Percentiles rank a stretch among this genome's conserved stretches.
Evolutionary conservation across 2,329 filamentous ascomycete species (phyloP).

Genomic region (Phaeosphaeriaceae sp.): DNA sequence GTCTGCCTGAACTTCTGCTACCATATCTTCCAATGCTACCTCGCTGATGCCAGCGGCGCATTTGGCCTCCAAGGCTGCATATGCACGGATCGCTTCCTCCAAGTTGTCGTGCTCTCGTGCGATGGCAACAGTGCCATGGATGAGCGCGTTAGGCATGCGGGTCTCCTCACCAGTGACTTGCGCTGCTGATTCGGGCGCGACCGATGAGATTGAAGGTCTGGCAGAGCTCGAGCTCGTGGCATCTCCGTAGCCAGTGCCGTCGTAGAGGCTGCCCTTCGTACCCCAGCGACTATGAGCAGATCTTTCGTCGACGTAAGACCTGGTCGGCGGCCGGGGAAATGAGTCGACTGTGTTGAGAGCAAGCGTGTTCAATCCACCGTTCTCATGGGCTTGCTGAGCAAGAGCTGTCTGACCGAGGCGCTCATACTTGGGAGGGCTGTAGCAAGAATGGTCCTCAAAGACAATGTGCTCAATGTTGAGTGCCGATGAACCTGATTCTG

Average conservation of each 20-base stretch:
- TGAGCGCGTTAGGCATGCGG: neutral
- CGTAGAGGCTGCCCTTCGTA: slow-evolving; percentile 27
- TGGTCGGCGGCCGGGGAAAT: neutral
- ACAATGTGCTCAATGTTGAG: slow-evolving; percentile 4
- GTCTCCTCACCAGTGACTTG: neutral
- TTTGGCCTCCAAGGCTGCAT: slow-evolving; percentile 12
- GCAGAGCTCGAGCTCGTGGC: slow-evolving; percentile 9
- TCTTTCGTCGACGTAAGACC: neutral
- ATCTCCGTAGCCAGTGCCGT: slow-evolving; percentile 34
- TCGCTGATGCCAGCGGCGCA: slow-evolving; percentile 6
- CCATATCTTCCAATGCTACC: slow-evolving; percentile 3
- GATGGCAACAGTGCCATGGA: slow-evolving; percentile 4
- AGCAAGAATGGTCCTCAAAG: neutral
- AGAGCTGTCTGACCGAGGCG: neutral
- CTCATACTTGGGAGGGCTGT: neutral
- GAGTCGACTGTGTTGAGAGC: neutral
- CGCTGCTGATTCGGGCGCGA: neutral
- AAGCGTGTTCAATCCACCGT: neutral
- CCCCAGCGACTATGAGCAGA: slow-evolving; percentile 15
- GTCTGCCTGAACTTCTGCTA: slow-evolving; percentile 9
- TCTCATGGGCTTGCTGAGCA: neutral
- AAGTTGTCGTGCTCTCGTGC: slow-evolving; percentile 20
- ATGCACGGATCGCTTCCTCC: slow-evolving; percentile 29
- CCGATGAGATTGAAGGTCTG: slow-evolving; percentile 7
- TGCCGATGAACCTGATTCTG: neutral